A percentile compares a stretch with the other conserved stretches of the same genome.
Evolutionary conservation across 2,329 filamentous ascomycete genomes (phyloP).

Genomic region (Cladosporium colombiae): DNA sequence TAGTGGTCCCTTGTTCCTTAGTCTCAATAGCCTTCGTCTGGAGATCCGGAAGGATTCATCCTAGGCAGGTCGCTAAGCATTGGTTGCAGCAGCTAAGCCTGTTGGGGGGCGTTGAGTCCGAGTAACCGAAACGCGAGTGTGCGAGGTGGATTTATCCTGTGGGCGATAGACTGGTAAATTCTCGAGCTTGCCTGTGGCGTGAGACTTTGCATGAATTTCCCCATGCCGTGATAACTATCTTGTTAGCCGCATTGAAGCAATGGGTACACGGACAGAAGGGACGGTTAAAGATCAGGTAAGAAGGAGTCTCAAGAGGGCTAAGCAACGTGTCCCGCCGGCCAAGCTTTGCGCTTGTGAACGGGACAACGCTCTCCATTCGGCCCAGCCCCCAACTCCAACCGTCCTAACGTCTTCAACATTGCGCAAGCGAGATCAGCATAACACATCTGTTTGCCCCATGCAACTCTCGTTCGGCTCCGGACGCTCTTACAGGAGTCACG

Average conservation of each 20-base stretch:
- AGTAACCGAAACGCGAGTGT: background rate
- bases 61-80: background rate
- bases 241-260: background rate
- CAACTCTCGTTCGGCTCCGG: background rate
- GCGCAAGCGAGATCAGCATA: constrained; percentile 5
- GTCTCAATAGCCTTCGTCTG: constrained; percentile 1
- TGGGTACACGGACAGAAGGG: background rate
- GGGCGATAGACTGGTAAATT: background rate
- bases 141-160: background rate
- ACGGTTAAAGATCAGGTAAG: background rate
- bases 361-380: background rate
- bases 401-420: constrained; percentile 12
- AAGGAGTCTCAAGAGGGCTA: background rate
- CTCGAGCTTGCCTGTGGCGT: background rate
- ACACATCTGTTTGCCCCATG: background rate
- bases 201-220: background rate
- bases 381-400: background rate
- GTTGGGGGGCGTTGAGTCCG: constrained; percentile 4
- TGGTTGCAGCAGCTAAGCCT: background rate
- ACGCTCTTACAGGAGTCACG: background rate
- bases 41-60: constrained; percentile 1
- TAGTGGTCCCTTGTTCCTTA: background rate
- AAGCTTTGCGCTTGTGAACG: background rate
- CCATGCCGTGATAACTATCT: background rate
- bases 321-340: background rate